phyloP scores from a whole-genome alignment of 495 filamentous ascomycete species.

The Paragyromitra xinjiangensis region DNA sequence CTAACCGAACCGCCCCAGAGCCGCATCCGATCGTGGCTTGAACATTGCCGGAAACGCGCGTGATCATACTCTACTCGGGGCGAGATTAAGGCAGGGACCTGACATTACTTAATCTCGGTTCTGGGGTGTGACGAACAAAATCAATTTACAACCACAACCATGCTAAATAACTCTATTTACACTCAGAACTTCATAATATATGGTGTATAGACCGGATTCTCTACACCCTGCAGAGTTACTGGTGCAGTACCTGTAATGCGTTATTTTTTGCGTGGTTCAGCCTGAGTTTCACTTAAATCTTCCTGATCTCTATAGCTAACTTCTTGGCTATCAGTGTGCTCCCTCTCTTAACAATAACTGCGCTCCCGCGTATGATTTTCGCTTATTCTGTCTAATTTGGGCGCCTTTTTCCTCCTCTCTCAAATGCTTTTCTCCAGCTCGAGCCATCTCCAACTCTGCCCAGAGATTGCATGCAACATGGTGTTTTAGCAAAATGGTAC shows the following conservation, averaged over 20 bases:
- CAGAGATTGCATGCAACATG: slow-evolving; percentile 6
- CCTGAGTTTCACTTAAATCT: neutral
- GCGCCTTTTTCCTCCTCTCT: neutral
- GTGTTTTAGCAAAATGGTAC: neutral
- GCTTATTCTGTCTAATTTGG: slow-evolving; percentile 6
- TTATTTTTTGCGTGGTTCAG: neutral
- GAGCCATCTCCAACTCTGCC: neutral
- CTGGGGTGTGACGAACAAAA: neutral
- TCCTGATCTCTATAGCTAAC: neutral
- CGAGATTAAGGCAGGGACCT: too few species aligned
- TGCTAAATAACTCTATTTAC: slow-evolving; percentile 14
- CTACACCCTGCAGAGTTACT: neutral
- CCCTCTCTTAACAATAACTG: neutral
- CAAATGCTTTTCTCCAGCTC: slow-evolving; percentile 4
- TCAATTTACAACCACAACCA: neutral
- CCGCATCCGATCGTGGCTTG: neutral
- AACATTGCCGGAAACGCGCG: too few species aligned
- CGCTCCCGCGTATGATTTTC: neutral
- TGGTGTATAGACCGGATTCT: neutral
- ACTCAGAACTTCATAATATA: slow-evolving; percentile 25
- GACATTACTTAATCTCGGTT: too few species aligned
- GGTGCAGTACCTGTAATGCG: neutral
- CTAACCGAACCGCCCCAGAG: neutral
- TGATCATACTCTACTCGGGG: too few species aligned
- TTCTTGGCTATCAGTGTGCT: neutral